These are phyloP conservation scores for Claviceps maximensis DNA, from an alignment of 2,329 filamentous ascomycete genomes.

Conservation along the genomic window DNA sequence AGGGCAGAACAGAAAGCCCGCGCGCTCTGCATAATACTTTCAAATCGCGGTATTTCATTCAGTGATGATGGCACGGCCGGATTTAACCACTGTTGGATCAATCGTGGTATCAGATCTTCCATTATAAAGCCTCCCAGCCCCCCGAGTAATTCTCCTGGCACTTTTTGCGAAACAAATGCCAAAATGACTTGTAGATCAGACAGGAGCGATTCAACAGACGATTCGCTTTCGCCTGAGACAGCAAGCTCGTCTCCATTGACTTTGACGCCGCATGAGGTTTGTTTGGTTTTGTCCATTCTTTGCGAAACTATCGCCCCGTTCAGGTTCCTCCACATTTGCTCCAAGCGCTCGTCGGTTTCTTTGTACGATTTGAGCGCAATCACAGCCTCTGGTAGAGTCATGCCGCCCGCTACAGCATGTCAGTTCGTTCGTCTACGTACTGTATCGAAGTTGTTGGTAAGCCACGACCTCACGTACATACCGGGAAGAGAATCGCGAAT, in stretches of 20 bases:
- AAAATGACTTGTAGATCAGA: slow-evolving; percentile 39
- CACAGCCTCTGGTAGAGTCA: slow-evolving; percentile 40
- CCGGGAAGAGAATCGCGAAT: slow-evolving; percentile 40
- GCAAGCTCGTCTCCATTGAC: slow-evolving; percentile 29
- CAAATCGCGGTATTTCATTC: slow-evolving; percentile 56
- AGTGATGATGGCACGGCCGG: slow-evolving; percentile 64
- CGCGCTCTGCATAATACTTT: slow-evolving; percentile 53
- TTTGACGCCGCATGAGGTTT: slow-evolving; percentile 25
- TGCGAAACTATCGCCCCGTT: slow-evolving; percentile 48
- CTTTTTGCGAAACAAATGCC: slow-evolving; percentile 34
- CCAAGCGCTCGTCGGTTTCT: slow-evolving; percentile 46
- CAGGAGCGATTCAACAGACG: slow-evolving; percentile 37
- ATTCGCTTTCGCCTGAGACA: slow-evolving; percentile 29
- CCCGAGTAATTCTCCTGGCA: slow-evolving; percentile 41
- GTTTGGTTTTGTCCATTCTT: slow-evolving; percentile 34
- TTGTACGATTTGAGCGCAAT: slow-evolving; percentile 45
- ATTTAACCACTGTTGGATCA: slow-evolving; percentile 65
- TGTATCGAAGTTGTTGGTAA: background rate
- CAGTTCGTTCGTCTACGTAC: slow-evolving; percentile 5
- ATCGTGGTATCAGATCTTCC: slow-evolving; percentile 49
- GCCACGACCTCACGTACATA: slow-evolving; percentile 16
- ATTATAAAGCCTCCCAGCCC: slow-evolving; percentile 59
- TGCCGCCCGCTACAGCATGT: slow-evolving; percentile 30
- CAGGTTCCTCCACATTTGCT: slow-evolving; percentile 48
- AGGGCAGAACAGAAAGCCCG: slow-evolving; percentile 51